Percentiles rank a stretch among this genome's conserved stretches.
Conservation (phyloP, 352 stramenopile genomes). For the Pythium monospermum region DNA sequence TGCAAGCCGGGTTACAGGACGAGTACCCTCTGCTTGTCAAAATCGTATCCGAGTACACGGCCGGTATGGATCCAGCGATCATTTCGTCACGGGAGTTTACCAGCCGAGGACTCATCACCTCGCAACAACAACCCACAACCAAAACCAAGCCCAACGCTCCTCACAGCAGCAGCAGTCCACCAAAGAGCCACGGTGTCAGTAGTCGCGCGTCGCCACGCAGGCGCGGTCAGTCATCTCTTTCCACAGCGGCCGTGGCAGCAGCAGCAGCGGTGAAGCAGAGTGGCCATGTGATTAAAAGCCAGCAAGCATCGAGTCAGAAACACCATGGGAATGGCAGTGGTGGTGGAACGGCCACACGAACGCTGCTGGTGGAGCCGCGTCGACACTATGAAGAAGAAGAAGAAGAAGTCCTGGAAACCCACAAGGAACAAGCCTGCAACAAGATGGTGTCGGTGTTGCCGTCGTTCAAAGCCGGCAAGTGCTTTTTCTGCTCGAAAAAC, state of each 20-base stretch:
- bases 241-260: too few relatives aligned
- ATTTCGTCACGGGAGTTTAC: conserved; percentile 38
- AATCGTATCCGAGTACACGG: conserved; percentile 81
- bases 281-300: too few relatives aligned
- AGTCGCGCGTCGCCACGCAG: too few relatives aligned
- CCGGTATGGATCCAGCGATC: conserved; percentile 72
- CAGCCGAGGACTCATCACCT: conserved; percentile 17
- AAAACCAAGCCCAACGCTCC: too few relatives aligned
- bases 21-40: conserved; percentile 77
- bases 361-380: conserved; percentile 5
- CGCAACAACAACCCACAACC: neutral
- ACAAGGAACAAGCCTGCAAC: neutral
- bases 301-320: too few relatives aligned
- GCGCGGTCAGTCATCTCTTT: too few relatives aligned
- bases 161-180: too few relatives aligned
- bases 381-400: neutral
- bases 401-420: neutral
- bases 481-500: conserved; percentile 85
- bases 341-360: neutral
- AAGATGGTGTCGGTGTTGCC: conserved; percentile 74
- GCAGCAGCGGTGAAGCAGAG: too few relatives aligned
- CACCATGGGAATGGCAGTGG: neutral
- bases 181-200: too few relatives aligned
- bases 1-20: conserved; percentile 62
- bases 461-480: conserved; percentile 77